A percentile compares a stretch with the other conserved stretches of the same genome.
Evolutionary conservation across 768 basidiomycete species (phyloP).

Genomic region (Pisolithus marmoratus): DNA sequence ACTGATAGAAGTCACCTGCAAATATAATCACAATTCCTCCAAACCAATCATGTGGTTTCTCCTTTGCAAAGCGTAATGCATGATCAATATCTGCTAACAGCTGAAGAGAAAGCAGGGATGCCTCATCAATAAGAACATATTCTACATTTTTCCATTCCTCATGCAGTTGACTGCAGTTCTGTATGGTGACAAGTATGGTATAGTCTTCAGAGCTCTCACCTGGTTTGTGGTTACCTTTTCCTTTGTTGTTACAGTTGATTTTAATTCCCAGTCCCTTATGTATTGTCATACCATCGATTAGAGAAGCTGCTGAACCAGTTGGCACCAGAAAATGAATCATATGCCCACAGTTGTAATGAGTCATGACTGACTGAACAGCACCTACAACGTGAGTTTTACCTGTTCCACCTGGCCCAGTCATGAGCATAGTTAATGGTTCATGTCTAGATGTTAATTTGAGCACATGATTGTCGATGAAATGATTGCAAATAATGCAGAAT

Average conservation of each 20-base stretch:
- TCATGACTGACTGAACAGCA: slow-evolving; percentile 21
- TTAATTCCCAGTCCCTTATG: slow-evolving; percentile 20
- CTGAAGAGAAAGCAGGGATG: too few species aligned
- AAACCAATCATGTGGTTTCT: slow-evolving; percentile 19
- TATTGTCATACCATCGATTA: slow-evolving; percentile 27
- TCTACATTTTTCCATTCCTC: too few species aligned
- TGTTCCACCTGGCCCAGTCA: slow-evolving; percentile 29
- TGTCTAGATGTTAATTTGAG: too few species aligned
- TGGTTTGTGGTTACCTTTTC: slow-evolving; percentile 2
- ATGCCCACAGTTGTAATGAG: slow-evolving; percentile 13
- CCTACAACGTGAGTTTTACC: slow-evolving; percentile 29
- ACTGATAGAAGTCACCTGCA: slow-evolving; percentile 31
- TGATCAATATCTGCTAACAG: too few species aligned
- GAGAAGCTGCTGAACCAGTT: slow-evolving; percentile 25
- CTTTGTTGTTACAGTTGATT: slow-evolving; percentile 9
- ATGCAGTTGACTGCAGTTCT: too few species aligned
- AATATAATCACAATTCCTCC: slow-evolving; percentile 28
- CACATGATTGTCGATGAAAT: too few species aligned
- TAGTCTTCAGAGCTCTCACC: too few species aligned
- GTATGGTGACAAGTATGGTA: too few species aligned
- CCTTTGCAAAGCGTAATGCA: slow-evolving; percentile 13
- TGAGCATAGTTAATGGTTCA: slow-evolving; percentile 2
- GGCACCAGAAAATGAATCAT: slow-evolving; percentile 24
- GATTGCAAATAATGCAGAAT: too few species aligned
- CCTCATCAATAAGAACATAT: too few species aligned